These are phyloP conservation scores for Eucalyptus viminalis DNA, from an alignment of 345 rosid species.

Conservation along the genomic window DNA sequence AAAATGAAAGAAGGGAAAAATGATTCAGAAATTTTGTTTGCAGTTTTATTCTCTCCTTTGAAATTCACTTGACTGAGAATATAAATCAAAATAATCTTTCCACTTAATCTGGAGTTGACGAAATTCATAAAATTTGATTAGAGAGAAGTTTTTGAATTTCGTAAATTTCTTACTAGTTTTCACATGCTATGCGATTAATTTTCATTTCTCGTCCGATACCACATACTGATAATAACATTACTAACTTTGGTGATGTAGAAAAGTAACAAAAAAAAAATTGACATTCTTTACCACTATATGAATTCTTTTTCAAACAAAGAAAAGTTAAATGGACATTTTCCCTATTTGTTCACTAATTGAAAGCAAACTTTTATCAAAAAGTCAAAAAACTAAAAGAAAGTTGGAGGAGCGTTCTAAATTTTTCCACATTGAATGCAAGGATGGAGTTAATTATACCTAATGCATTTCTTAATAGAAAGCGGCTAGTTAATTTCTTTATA, in stretches of 20 bases:
- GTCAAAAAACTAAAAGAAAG: neutral
- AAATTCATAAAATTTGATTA: neutral
- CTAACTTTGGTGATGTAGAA: rapidly evolving
- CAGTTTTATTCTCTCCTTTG: neutral
- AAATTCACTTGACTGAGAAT: neutral
- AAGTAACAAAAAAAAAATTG: neutral
- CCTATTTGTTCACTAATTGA: neutral
- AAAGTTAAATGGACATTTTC: neutral
- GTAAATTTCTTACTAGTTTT: neutral
- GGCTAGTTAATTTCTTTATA: neutral
- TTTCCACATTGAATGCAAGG: neutral
- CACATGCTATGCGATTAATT: rapidly evolving
- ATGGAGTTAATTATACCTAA: neutral
- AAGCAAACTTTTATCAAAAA: neutral
- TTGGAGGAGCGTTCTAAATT: neutral
- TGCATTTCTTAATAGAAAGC: neutral
- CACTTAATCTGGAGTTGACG: neutral
- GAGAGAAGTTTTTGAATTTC: neutral
- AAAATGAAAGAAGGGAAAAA: neutral
- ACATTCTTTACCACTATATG: neutral
- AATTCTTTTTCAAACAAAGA: neutral
- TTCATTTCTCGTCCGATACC: rapidly evolving
- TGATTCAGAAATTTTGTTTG: neutral
- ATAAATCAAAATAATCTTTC: neutral
- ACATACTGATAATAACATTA: rapidly evolving